Conservation (phyloP, 2,329 filamentous ascomycete species). For the Teratosphaeria epicoccoides region DNA sequence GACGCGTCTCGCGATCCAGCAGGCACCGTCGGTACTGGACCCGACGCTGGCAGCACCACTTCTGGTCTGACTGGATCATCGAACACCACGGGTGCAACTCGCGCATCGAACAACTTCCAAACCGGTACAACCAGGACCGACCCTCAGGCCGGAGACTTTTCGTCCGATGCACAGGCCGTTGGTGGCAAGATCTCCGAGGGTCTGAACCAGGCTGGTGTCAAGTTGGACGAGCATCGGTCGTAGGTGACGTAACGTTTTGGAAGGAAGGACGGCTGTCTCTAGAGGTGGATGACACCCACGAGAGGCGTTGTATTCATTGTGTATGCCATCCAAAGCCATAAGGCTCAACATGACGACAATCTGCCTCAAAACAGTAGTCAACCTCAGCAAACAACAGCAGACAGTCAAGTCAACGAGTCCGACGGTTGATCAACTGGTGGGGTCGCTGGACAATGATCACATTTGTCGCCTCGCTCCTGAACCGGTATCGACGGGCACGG, state of each 20-base stretch:
- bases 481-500: too few species aligned
- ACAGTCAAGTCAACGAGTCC: too few species aligned
- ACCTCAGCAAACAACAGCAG: too few species aligned
- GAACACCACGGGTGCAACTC: neutral
- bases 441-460: too few species aligned
- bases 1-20: neutral
- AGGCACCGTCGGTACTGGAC: neutral
- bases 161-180: neutral
- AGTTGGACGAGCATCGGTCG: neutral
- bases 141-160: neutral
- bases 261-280: neutral
- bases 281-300: neutral
- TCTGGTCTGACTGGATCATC: neutral
- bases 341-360: too few species aligned
- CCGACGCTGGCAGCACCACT: neutral
- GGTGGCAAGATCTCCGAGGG: neutral
- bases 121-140: neutral
- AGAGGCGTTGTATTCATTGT: neutral
- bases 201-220: neutral
- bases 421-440: too few species aligned
- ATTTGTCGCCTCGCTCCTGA: too few species aligned
- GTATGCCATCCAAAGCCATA: too few species aligned
- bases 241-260: neutral
- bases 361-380: too few species aligned
- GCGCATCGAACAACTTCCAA: neutral